A percentile compares a stretch with the other conserved stretches of the same genome.
phyloP scores from a whole-genome alignment of 2,329 filamentous ascomycete species.

The Nigrospora oryzae region DNA sequence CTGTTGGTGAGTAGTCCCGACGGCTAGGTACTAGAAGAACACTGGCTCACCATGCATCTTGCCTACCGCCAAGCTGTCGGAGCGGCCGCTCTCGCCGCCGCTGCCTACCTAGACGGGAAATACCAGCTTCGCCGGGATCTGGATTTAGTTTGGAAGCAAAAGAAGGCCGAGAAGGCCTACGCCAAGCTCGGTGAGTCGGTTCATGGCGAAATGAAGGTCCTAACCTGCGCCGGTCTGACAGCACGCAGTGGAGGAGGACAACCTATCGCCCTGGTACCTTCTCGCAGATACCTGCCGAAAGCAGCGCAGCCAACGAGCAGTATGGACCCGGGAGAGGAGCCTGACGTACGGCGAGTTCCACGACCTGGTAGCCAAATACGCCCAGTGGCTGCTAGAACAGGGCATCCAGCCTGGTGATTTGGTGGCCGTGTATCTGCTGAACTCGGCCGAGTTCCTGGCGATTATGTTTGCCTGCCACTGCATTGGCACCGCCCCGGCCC shows the following conservation, averaged over 20 bases:
- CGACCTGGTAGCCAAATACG: conserved; percentile 43
- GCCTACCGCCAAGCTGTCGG: neutral
- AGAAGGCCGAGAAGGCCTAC: conserved; percentile 29
- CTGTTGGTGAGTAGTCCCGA: neutral
- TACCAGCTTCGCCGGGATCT: conserved; percentile 55
- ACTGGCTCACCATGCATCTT: neutral
- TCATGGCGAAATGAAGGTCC: neutral
- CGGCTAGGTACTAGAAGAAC: neutral
- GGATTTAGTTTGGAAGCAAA: conserved; percentile 24
- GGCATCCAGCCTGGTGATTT: conserved; percentile 48
- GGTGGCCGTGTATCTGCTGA: conserved; percentile 55
- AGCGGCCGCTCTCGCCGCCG: conserved; percentile 13
- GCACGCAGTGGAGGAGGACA: conserved; percentile 33
- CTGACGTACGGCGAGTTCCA: conserved; percentile 48
- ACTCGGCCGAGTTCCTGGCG: conserved; percentile 55
- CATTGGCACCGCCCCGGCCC: conserved; percentile 55
- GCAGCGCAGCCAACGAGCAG: conserved; percentile 40
- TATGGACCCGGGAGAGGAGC: conserved; percentile 54
- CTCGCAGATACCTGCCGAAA: conserved; percentile 44
- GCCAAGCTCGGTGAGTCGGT: conserved; percentile 30
- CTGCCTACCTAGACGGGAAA: conserved; percentile 59
- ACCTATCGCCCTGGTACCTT: conserved; percentile 51
- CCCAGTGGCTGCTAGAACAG: conserved; percentile 45
- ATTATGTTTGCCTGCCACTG: conserved; percentile 53
- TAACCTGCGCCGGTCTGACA: neutral